phyloP scores from a whole-genome alignment of 352 stramenopile genomes.

The Phytophthora citrophthora region DNA sequence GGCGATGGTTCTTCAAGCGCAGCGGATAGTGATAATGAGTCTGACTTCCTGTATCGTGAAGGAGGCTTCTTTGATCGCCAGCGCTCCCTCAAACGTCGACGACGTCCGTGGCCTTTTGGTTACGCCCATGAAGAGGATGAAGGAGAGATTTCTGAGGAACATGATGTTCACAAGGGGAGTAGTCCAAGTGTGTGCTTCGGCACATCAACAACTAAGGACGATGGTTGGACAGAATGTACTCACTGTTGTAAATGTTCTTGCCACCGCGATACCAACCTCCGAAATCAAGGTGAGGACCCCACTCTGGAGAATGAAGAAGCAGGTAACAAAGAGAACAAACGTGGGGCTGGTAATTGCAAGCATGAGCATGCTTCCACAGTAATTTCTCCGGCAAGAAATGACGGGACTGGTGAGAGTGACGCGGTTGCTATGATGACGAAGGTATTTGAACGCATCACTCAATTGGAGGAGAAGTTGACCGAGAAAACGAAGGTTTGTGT shows the following conservation, averaged over 20 bases:
- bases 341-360: not conserved
- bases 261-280: slow-evolving; percentile 22
- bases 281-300: slow-evolving; percentile 3
- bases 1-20: slow-evolving; percentile 16
- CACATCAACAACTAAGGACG: slow-evolving; percentile 9
- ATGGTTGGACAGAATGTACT: slow-evolving; percentile 33
- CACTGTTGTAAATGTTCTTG: slow-evolving; percentile 58
- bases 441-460: slow-evolving; percentile 44
- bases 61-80: slow-evolving; percentile 86
- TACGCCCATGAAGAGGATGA: slow-evolving; percentile 47
- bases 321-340: not conserved
- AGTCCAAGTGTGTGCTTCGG: slow-evolving; percentile 12
- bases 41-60: slow-evolving; percentile 80
- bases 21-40: slow-evolving; percentile 40
- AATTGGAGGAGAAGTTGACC: slow-evolving; percentile 46
- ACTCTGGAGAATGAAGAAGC: slow-evolving; percentile 6
- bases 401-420: slow-evolving; percentile 11
- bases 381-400: not conserved
- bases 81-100: slow-evolving; percentile 59
- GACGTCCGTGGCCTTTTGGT: slow-evolving; percentile 65
- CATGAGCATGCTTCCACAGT: not conserved
- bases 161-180: slow-evolving; percentile 14
- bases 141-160: slow-evolving; percentile 27
- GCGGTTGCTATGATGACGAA: slow-evolving; percentile 26
- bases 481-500: slow-evolving; percentile 53